Evolutionary conservation across 108 stramenopile species (phyloP).

Genomic region (Nitzschia palea): DNA sequence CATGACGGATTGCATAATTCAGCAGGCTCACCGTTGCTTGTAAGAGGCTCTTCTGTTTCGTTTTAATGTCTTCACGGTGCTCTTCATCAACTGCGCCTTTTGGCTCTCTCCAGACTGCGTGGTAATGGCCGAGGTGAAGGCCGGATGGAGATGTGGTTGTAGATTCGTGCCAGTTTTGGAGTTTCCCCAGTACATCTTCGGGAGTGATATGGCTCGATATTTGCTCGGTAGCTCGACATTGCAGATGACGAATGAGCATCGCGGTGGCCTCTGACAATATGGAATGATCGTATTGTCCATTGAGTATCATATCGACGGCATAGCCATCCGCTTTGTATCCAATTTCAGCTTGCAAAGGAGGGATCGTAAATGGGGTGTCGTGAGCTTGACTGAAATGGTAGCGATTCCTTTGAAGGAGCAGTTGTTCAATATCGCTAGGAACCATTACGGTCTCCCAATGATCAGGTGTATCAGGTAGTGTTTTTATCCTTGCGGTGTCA

Average conservation of each 20-base stretch:
- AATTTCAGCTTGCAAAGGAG: background rate
- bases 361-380: background rate
- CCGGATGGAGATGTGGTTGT: background rate
- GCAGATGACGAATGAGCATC: background rate
- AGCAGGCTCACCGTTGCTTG: background rate
- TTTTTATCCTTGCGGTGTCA: background rate
- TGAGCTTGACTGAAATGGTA: background rate
- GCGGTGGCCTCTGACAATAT: background rate
- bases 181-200: background rate
- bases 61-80: background rate
- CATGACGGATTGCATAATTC: background rate
- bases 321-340: background rate
- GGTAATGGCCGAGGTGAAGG: conserved; percentile 1
- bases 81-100: background rate
- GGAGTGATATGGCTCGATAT: background rate
- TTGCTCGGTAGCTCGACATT: too few species aligned
- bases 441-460: background rate
- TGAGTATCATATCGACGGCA: background rate
- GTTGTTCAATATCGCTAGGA: background rate
- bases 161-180: background rate
- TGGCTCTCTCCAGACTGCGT: background rate
- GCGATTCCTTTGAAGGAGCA: background rate
- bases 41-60: background rate
- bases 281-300: background rate
- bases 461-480: background rate